These are phyloP conservation scores for Avena atlantica DNA, from an alignment of 176 grass and related monocot genomes.

Conservation along the genomic window DNA sequence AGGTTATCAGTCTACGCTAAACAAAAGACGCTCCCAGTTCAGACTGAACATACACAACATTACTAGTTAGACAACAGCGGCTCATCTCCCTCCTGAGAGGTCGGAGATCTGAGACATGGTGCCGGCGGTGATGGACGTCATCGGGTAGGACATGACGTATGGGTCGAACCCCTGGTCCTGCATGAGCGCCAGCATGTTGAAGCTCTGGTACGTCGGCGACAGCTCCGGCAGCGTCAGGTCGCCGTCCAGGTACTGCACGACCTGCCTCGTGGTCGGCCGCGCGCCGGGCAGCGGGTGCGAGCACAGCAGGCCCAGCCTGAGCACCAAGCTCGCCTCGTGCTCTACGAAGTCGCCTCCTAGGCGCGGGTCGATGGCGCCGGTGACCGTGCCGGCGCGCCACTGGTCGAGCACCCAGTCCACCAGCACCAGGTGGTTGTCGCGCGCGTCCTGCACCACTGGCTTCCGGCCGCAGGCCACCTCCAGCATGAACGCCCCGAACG, in stretches of 20 bases:
- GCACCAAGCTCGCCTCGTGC: conserved; percentile 54
- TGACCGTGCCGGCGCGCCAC: conserved; percentile 44
- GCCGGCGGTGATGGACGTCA: conserved; percentile 41
- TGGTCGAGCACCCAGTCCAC: conserved; percentile 63
- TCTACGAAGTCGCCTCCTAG: conserved; percentile 40
- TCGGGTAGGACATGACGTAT: conserved; percentile 55
- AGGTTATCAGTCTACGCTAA: background rate
- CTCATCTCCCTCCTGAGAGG: conserved; percentile 62
- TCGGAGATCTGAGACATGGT: conserved; percentile 44
- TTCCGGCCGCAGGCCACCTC: conserved; percentile 71
- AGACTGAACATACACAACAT: background rate
- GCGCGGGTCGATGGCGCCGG: conserved; percentile 44
- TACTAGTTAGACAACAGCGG: background rate
- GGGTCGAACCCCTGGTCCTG: conserved; percentile 64
- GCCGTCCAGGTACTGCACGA: conserved; percentile 57
- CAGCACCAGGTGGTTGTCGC: conserved; percentile 50
- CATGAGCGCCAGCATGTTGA: conserved; percentile 60
- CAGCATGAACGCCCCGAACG: conserved; percentile 59
- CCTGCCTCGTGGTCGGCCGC: conserved; percentile 48
- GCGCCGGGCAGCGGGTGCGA: conserved; percentile 52
- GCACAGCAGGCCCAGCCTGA: conserved; percentile 57
- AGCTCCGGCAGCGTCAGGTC: conserved; percentile 59
- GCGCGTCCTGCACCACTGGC: conserved; percentile 51
- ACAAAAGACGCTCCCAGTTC: background rate
- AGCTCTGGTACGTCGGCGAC: conserved; percentile 52